phyloP scores from a whole-genome alignment of 1,139 yeast genomes.

The Diutina catenulata region DNA sequence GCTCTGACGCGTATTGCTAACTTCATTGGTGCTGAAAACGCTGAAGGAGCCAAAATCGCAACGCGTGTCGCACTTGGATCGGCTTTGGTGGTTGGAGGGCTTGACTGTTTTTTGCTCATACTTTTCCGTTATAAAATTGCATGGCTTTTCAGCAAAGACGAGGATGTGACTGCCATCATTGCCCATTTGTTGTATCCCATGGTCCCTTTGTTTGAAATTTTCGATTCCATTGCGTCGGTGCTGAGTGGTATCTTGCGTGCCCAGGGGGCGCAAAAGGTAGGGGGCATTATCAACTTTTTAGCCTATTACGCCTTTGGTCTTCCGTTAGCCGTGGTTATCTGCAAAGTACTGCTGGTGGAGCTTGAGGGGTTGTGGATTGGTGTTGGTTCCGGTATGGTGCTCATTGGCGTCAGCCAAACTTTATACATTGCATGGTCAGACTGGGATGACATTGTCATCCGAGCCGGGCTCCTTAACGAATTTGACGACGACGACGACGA shows the following conservation, averaged over 20 bases:
- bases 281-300: conserved; percentile 66
- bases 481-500: conserved; percentile 9
- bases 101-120: conserved; percentile 43
- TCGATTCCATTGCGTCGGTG: conserved; percentile 74
- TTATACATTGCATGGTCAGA: conserved; percentile 24
- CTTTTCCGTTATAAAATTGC: conserved; percentile 50
- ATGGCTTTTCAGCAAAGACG: conserved; percentile 55
- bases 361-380: conserved; percentile 85
- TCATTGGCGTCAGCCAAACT: conserved; percentile 55
- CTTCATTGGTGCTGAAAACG: conserved; percentile 70
- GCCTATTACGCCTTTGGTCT: conserved; percentile 53
- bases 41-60: conserved; percentile 50
- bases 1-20: conserved; percentile 81
- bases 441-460: conserved; percentile 27
- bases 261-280: conserved; percentile 75
- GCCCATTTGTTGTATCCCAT: conserved; percentile 47
- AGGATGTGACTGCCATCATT: conserved; percentile 42
- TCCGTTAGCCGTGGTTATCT: conserved; percentile 59
- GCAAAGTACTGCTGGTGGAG: conserved; percentile 40
- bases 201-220: conserved; percentile 61
- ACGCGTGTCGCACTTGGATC: conserved; percentile 49
- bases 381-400: conserved; percentile 60
- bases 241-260: conserved; percentile 82
- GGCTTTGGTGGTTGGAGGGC: conserved; percentile 45
- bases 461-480: conserved; percentile 11